Percentiles rank a stretch among this genome's conserved stretches.
Conservation (phyloP, 2,329 filamentous ascomycete genomes). For the Arthrobotrys pseudoclavata region DNA sequence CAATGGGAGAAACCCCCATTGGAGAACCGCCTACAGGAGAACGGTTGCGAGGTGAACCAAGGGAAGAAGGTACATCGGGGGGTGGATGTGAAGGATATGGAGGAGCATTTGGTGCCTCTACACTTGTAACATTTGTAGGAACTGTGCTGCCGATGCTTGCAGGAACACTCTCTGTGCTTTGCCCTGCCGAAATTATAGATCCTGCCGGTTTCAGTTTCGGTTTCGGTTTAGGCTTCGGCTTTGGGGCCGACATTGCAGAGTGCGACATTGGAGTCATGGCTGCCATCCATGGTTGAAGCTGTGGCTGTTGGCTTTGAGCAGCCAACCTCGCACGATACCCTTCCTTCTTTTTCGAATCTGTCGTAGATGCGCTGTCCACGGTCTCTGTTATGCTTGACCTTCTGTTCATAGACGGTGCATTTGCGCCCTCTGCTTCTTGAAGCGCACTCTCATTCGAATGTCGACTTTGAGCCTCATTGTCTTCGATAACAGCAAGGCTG, state of each 20-base stretch:
- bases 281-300: slow-evolving; percentile 40
- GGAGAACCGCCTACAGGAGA: slow-evolving; percentile 15
- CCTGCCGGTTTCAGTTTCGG: background rate
- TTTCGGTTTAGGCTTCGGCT: slow-evolving; percentile 8
- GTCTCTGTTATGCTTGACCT: slow-evolving; percentile 49
- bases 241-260: slow-evolving; percentile 5
- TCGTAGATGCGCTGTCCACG: slow-evolving; percentile 41
- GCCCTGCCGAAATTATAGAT: slow-evolving; percentile 15
- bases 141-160: slow-evolving; percentile 9
- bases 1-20: background rate
- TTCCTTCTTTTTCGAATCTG: slow-evolving; percentile 46
- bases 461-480: slow-evolving; percentile 31
- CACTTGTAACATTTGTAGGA: background rate
- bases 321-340: slow-evolving; percentile 32
- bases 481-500: slow-evolving; percentile 36
- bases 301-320: slow-evolving; percentile 38
- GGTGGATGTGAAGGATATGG: slow-evolving; percentile 14
- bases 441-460: background rate
- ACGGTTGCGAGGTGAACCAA: background rate
- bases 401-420: background rate
- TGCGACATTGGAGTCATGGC: slow-evolving; percentile 49
- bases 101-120: background rate
- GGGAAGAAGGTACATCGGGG: slow-evolving; percentile 21
- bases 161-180: slow-evolving; percentile 36
- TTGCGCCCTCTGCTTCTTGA: slow-evolving; percentile 4